phyloP scores from a whole-genome alignment of 176 grass and related monocot species.

The Rhynchospora pubera region DNA sequence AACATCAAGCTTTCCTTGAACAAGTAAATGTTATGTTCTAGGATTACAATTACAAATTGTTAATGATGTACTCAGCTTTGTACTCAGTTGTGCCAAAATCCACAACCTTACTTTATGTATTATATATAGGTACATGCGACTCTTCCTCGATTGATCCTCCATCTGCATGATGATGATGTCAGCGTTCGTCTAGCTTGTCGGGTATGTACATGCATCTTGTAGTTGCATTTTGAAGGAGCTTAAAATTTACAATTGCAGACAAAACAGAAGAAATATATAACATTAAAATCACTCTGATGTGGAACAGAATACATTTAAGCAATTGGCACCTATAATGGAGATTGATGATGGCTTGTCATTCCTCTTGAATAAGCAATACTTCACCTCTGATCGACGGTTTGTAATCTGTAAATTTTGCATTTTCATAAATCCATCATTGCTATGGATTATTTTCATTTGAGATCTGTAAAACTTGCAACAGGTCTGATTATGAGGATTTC shows the following conservation, averaged over 20 bases:
- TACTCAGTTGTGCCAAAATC: background rate
- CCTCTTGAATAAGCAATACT: constrained; percentile 73
- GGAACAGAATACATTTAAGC: constrained; percentile 74
- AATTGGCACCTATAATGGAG: constrained; percentile 70
- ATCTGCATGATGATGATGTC: constrained; percentile 48
- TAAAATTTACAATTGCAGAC: background rate
- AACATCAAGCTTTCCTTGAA: constrained; percentile 88
- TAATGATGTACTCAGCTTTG: background rate
- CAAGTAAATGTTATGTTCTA: constrained; percentile 45
- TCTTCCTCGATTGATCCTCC: constrained; percentile 45
- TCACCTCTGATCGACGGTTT: constrained; percentile 82
- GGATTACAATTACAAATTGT: background rate
- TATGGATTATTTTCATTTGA: background rate
- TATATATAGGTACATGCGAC: constrained; percentile 34
- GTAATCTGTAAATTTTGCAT: constrained; percentile 20
- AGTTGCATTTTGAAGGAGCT: constrained; percentile 1
- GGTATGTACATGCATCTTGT: constrained; percentile 11
- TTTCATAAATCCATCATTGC: constrained; percentile 25
- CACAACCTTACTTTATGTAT: background rate
- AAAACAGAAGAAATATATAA: background rate
- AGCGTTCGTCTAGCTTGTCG: constrained; percentile 20
- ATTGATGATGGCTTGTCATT: constrained; percentile 59
- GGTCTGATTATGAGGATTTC: constrained; percentile 89
- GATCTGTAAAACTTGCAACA: constrained; percentile 20
- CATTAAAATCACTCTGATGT: background rate